Evolutionary conservation across 2,329 filamentous ascomycete species (phyloP).

Genomic region (Massarina eburnea): DNA sequence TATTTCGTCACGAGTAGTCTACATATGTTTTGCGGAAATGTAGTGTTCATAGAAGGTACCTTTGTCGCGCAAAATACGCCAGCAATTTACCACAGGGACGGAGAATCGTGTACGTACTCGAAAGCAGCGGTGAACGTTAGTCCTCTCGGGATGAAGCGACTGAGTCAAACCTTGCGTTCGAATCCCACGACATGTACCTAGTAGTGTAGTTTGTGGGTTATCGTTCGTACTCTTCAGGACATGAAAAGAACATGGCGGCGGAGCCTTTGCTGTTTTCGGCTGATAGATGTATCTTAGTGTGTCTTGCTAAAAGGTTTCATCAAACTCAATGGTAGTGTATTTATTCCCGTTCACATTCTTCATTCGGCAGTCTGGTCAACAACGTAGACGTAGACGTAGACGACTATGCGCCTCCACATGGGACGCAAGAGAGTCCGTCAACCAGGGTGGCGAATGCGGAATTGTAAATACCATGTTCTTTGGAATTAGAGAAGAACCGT

Average conservation of each 20-base stretch:
- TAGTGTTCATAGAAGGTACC: constrained; percentile 5
- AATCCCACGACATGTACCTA: background rate
- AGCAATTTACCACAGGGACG: background rate
- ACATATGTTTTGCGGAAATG: background rate
- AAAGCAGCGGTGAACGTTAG: constrained; percentile 14
- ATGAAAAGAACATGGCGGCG: too few relatives aligned
- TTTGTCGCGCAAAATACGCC: background rate
- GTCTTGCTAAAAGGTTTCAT: background rate
- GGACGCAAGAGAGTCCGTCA: background rate
- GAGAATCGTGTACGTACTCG: background rate
- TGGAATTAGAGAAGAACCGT: too few relatives aligned
- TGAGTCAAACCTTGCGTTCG: background rate
- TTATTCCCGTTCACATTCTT: background rate
- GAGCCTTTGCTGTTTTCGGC: too few relatives aligned
- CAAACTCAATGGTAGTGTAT: background rate
- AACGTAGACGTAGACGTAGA: background rate
- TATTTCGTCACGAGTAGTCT: constrained; percentile 24
- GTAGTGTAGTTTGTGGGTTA: background rate
- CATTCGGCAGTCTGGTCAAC: background rate
- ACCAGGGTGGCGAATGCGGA: background rate
- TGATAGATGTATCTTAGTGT: too few relatives aligned
- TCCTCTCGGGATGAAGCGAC: constrained; percentile 8
- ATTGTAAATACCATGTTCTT: too few relatives aligned
- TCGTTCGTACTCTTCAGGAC: background rate
- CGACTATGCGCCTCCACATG: background rate